phyloP scores from a whole-genome alignment of 1,284 basidiomycete species.

The Stygiomarasmius scandens region DNA sequence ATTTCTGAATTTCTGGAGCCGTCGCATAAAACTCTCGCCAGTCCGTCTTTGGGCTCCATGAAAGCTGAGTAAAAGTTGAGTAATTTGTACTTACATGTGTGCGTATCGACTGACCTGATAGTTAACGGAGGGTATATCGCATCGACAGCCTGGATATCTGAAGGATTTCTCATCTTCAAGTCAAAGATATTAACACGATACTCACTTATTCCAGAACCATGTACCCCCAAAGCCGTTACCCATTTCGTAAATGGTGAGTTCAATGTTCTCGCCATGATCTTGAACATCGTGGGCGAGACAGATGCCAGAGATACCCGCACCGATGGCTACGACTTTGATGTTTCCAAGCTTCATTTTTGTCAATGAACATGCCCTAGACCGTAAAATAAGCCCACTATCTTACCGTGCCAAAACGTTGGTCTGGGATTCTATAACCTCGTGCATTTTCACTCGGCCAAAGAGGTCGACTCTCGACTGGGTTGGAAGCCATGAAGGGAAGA shows the following conservation, averaged over 20 bases:
- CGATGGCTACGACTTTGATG: conserved; percentile 25
- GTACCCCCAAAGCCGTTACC: conserved; percentile 12
- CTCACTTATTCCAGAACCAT: conserved; percentile 16
- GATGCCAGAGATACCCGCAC: conserved; percentile 26
- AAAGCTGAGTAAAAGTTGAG: conserved; percentile 15
- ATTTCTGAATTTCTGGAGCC: conserved; percentile 26
- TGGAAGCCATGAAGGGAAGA: too few species aligned
- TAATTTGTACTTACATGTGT: too few species aligned
- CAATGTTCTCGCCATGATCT: conserved; percentile 10
- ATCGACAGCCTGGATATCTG: conserved; percentile 24
- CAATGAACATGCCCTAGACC: not conserved
- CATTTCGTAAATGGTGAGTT: conserved; percentile 18
- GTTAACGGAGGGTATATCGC: conserved; percentile 25
- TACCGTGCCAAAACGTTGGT: conserved; percentile 20
- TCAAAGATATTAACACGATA: not conserved
- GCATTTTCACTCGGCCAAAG: conserved; percentile 22
- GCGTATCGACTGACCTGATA: conserved; percentile 21
- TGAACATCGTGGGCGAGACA: conserved; percentile 25
- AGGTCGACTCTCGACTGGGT: too few species aligned
- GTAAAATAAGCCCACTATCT: not conserved
- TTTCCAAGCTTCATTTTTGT: conserved; percentile 14
- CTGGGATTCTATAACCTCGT: conserved; percentile 23
- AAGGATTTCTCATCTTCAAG: not conserved
- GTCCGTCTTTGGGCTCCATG: conserved; percentile 22
- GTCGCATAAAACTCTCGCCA: conserved; percentile 14